Base-by-base conservation (phyloP, 2,329 filamentous ascomycete species). In the Gaeumannomyces tritici region DNA sequence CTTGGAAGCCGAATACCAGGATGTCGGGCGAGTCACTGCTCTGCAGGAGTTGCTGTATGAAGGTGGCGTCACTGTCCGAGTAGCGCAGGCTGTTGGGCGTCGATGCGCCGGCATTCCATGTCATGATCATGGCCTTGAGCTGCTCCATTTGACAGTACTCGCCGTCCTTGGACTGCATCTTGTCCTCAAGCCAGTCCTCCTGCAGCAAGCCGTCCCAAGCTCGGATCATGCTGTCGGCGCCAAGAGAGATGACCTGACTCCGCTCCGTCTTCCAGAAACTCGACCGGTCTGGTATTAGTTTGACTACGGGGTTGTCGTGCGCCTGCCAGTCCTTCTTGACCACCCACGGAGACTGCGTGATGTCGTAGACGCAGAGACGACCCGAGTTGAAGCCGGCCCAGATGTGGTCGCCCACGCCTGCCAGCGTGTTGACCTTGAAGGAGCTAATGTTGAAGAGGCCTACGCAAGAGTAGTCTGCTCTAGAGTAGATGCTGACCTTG, bases 301-400 rank as follows among this genome's bases (percentile, higher is more conserved):
- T 88, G 58, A 90, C 83, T 9, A 96, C 88, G 0, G 93, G 90
- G 66, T 89, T 89, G 8, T 91, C 87, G 71, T 98, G 95, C 3
- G 91, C 93, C 66, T 88, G 86, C 93, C 95, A 99, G 70, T 98
- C 93, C 73, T 99, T 99, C 76, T 90, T 88, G 29, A 96, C 86
- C 26, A 83, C 82, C 95, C 95, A 99, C 0, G 93, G 93, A n/a
- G 83, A 86, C 33, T 85, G 83, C 12, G 79, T 83, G 13, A 91
- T 89, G 73, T 99, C 93, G 74, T 97, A 99, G 9, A 98, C 89
- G 69, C 91, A 95, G 35, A 96, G 86, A 82, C 89, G 96, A 21
- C 95, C 95, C 0, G 90, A 97, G 73, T 93, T 97, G 77, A 93
- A 98, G 3, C 89, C 93, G 31, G 92, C 91, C 95, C 95, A 99